phyloP scores from a whole-genome alignment of 2,329 filamentous ascomycete genomes.

The Rhexocercosporidium sp. region DNA sequence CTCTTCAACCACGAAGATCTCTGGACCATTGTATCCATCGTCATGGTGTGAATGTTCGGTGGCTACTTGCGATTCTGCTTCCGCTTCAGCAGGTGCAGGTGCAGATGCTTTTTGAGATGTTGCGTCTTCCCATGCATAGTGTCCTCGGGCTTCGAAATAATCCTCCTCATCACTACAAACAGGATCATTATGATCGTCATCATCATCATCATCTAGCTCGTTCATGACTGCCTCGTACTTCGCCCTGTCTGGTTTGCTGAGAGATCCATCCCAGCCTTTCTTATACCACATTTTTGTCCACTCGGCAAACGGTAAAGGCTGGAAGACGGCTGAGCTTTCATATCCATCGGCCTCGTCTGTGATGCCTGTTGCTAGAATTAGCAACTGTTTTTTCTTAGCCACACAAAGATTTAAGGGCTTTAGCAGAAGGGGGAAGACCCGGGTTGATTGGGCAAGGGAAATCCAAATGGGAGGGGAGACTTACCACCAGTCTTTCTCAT shows the following conservation, averaged over 20 bases:
- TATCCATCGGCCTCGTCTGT: background rate
- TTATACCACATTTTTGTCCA: slow-evolving; percentile 22
- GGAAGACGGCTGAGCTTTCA: background rate
- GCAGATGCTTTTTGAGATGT: background rate
- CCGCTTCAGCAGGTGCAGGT: too few species aligned
- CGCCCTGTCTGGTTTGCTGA: background rate
- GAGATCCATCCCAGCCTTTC: slow-evolving; percentile 19
- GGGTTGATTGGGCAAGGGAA: background rate
- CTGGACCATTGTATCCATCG: background rate
- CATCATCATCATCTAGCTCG: background rate
- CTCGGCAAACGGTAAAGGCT: slow-evolving; percentile 12
- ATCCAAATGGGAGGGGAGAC: background rate
- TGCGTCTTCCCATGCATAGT: background rate
- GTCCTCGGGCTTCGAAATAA: background rate
- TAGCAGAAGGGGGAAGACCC: background rate
- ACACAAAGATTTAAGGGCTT: background rate
- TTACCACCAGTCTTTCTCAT: slow-evolving; percentile 5
- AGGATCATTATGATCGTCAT: background rate
- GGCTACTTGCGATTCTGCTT: background rate
- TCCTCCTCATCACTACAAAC: background rate
- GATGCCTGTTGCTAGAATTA: background rate
- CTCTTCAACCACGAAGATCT: slow-evolving; percentile 3
- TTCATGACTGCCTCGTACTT: slow-evolving; percentile 1
- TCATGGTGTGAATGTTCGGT: background rate
- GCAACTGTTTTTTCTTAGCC: background rate